phyloP scores from a whole-genome alignment of 495 filamentous ascomycete species.

The Hyaloscypha hepaticicola region DNA sequence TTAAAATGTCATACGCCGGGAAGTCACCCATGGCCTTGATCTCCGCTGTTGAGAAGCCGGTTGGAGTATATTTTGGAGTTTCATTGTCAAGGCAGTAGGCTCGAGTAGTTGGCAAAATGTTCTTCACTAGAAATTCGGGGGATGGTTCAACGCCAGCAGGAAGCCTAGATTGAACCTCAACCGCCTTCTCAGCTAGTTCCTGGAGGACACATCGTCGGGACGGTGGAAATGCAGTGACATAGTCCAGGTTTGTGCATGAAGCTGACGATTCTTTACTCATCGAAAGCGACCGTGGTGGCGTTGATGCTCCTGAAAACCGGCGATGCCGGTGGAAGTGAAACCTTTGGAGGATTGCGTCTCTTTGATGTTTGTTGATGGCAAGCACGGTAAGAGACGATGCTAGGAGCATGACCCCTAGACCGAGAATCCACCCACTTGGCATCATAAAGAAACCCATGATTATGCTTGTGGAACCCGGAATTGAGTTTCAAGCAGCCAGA shows the following conservation, averaged over 20 bases:
- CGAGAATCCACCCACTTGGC: conserved; percentile 21
- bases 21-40: conserved; percentile 76
- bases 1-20: conserved; percentile 76
- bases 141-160: conserved; percentile 7
- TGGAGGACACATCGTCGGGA: conserved; percentile 52
- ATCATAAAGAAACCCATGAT: conserved; percentile 23
- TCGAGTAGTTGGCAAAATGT: conserved; percentile 22
- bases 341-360: conserved; percentile 19
- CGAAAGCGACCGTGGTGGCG: conserved; percentile 58
- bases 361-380: conserved; percentile 18
- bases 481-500: not conserved
- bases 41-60: conserved; percentile 62
- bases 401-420: conserved; percentile 22
- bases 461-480: not conserved
- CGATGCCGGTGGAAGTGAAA: conserved; percentile 19
- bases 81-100: conserved; percentile 35
- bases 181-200: conserved; percentile 22
- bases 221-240: conserved; percentile 55
- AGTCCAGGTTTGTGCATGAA: conserved; percentile 34
- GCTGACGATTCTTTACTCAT: conserved; percentile 40
- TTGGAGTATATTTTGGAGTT: conserved; percentile 38
- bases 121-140: conserved; percentile 10
- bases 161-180: conserved; percentile 22
- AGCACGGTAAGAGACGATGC: conserved; percentile 20
- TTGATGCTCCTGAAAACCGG: conserved; percentile 40